Conservation (phyloP, 1,284 basidiomycete genomes). For the Neonothopanus nambi region DNA sequence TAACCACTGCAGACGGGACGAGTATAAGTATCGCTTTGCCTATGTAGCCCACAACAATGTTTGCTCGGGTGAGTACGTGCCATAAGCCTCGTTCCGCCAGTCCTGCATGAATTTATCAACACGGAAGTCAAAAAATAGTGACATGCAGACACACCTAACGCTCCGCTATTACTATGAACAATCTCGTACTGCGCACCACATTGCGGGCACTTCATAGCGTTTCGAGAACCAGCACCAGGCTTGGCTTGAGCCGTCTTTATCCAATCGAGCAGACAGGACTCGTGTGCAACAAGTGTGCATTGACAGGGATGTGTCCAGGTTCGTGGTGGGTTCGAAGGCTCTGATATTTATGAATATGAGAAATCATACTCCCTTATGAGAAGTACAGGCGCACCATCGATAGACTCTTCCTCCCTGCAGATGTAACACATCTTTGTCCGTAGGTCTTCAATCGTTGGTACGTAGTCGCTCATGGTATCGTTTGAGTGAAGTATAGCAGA, state of each 20-base stretch:
- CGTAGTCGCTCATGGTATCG: constrained; percentile 9
- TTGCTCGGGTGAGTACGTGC: constrained; percentile 40
- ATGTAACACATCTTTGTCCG: constrained; percentile 74
- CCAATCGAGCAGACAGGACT: constrained; percentile 76
- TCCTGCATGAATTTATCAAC: background rate
- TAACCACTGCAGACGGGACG: constrained; percentile 40
- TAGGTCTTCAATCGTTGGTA: constrained; percentile 20
- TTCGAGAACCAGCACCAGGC: constrained; percentile 45
- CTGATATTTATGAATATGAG: constrained; percentile 25
- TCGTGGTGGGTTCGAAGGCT: constrained; percentile 45
- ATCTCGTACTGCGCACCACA: constrained; percentile 67
- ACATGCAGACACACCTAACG: too few relatives aligned
- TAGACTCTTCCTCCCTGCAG: constrained; percentile 69
- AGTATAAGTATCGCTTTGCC: constrained; percentile 7
- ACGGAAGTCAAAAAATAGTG: too few relatives aligned
- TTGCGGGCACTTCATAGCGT: constrained; percentile 78
- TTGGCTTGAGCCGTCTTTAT: constrained; percentile 65
- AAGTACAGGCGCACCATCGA: constrained; percentile 44
- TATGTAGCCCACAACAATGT: constrained; percentile 9
- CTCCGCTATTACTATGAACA: constrained; percentile 18
- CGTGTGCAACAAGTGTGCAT: constrained; percentile 79
- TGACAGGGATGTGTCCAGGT: constrained; percentile 77
- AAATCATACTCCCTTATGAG: background rate
- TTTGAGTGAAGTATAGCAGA: too few relatives aligned
- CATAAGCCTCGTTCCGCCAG: constrained; percentile 45